Evolutionary conservation across 768 basidiomycete genomes (phyloP), one percentile per base, ranked within the genome.

Genomic region (Naganishia randhawae): DNA sequence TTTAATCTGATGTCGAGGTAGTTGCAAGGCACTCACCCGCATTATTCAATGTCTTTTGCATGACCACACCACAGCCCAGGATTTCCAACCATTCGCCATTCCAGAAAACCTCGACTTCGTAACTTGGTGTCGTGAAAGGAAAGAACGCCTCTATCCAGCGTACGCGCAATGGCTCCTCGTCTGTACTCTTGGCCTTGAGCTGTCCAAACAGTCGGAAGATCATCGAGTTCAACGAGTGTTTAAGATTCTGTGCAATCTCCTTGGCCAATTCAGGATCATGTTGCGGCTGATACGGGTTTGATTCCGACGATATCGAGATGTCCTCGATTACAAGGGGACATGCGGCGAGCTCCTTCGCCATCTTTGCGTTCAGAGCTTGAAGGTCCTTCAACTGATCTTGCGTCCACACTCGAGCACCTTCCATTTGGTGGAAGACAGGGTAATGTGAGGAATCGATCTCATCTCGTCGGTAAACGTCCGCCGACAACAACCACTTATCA

Each of bases 81-180:
- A 99, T 91, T 80, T 98, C 96, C 27, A 99, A 82, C 96, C 96
- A 99, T 79, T 94, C 89, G 0, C 92, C 96, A 66, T 88, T 86
- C 82, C 90, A 98, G 80, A 94, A 89, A 5, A 98, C 93, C 78
- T 99, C 96, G 48, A 99, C 94, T 77, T 99, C 95, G 76, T 91
- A 99, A 77, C 93, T 96, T 10, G 96, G 96, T 69, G 88, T 89
- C 65, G 96, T 99, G 84, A 95, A 99, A 1, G 96, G 96, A 81
- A 99, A 98, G 75, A 90, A 91, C 1, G 95, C 92, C 77, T 97
- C 92, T 71, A 98, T 97, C 96, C 96, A 99, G 25, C 96, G 84
- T 31, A 99, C 89, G 71, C 86, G 84, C 70, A 99, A 82, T 29
- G 96, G 94, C 57, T 89, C 85, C 41, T 84, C 82, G 19, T 82